phyloP scores from a whole-genome alignment of 257 asterid genomes.

The Salvia miltiorrhiza region DNA sequence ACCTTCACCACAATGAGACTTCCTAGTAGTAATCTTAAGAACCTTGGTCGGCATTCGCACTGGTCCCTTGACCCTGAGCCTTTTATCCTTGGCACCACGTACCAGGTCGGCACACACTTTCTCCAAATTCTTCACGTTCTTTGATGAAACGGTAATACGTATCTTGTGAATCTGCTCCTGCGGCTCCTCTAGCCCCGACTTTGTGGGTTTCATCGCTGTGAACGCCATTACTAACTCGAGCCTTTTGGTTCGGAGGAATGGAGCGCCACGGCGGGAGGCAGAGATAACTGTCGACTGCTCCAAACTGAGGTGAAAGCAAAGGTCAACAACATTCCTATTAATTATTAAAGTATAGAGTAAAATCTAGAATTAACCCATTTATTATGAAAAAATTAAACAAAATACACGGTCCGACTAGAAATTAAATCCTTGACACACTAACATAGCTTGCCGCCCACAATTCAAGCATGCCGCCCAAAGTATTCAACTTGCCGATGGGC shows the following conservation, averaged over 20 bases:
- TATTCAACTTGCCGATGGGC: no score
- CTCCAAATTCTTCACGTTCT: slow-evolving; percentile 59
- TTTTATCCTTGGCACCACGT: no score
- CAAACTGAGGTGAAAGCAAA: not conserved
- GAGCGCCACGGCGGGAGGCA: slow-evolving; percentile 17
- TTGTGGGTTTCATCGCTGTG: slow-evolving; percentile 56
- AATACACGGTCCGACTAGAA: no score
- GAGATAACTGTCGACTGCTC: not conserved
- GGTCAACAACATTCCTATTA: no score
- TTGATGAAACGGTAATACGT: slow-evolving; percentile 58
- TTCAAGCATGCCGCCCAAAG: no score
- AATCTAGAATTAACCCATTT: no score
- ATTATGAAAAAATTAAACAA: no score
- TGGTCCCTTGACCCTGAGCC: no score
- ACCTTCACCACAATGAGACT: slow-evolving; percentile 76
- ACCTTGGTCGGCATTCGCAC: slow-evolving; percentile 74
- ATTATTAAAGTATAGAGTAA: no score
- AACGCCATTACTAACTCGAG: slow-evolving; percentile 36
- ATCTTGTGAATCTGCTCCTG: slow-evolving; percentile 47
- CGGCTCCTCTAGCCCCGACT: slow-evolving; percentile 51
- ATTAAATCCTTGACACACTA: no score
- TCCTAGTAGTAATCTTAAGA: slow-evolving; percentile 64
- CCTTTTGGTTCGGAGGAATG: not conserved
- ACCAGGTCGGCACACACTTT: slow-evolving; percentile 63
- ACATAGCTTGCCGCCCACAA: no score